Base-by-base conservation (phyloP, 2,329 filamentous ascomycete genomes). In the Xylaria sp. region DNA sequence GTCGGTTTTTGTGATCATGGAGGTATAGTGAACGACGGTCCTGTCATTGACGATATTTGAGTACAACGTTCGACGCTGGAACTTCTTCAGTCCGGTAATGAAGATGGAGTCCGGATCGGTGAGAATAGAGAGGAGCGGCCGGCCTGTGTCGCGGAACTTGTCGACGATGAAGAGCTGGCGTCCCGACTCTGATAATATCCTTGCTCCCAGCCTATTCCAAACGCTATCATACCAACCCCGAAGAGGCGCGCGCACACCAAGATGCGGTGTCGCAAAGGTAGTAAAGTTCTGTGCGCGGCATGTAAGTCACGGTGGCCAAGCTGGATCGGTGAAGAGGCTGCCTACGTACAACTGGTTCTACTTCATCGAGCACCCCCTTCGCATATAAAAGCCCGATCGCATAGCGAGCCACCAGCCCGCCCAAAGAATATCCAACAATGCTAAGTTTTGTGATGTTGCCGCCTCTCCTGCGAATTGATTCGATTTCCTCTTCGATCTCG, bases 111-210 rank as follows among this genome's bases (percentile, higher is more conserved):
- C 84, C 0, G 90, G 88, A 67, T 97, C 93, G 5, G 93, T 91
- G 29, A 98, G 82, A 9, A 97, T 83, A 49, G 90, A 84, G 19
- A 98, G 83, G 9, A 98, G 80, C 0, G 93, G 92, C 40, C 88
- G 85, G n/a, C 86, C 88, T 0, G 92, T 96, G 64, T 91, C 87
- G 60, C 93, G 87, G 76, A 97, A 97, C 4, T 84, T 80, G 78
- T 98, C 94, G 62, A 95, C 90, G 58, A 87, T 87, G 74, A 97
- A 98, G 9, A 98, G 81, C 74, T 98, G 94, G 51, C 89, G 84
- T 4, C 94, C 94, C 0, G 92, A 96, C 72, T 86, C 88, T 59
- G 91, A 96, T 4, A 98, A 78, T 0, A 90, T 92, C 58, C 90
- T 84, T 1, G 92, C 89, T 44, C 92, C 94, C 3, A 98, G 75